phyloP scores from a whole-genome alignment of 495 filamentous ascomycete genomes.

The Lasiosphaeris hirsuta region DNA sequence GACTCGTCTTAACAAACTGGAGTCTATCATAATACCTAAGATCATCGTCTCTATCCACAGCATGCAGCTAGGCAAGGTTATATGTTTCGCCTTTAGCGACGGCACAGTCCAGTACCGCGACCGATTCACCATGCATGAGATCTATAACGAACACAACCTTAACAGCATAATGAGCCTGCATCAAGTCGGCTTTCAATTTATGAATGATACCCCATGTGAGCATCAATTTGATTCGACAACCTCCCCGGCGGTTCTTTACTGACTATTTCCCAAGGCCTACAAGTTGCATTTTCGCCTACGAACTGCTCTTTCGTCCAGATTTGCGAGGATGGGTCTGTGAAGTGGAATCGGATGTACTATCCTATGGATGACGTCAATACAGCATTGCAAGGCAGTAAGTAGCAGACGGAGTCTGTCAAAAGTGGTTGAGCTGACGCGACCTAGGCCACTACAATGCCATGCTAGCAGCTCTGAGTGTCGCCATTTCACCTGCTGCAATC shows the following conservation, averaged over 20 bases:
- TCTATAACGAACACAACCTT: conserved; percentile 59
- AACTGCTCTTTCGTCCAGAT: conserved; percentile 63
- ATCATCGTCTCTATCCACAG: conserved; percentile 64
- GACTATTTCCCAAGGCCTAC: conserved; percentile 46
- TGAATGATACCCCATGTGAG: conserved; percentile 48
- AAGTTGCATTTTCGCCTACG: conserved; percentile 72
- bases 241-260: neutral
- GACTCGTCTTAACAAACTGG: conserved; percentile 60
- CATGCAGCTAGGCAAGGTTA: conserved; percentile 61
- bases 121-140: conserved; percentile 60
- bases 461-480: conserved; percentile 36
- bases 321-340: conserved; percentile 61
- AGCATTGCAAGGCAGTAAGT: conserved; percentile 44
- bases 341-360: conserved; percentile 62
- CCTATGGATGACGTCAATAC: conserved; percentile 37
- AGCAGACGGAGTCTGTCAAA: neutral
- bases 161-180: conserved; percentile 63
- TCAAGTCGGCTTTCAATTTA: conserved; percentile 72
- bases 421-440: neutral
- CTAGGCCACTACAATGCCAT: conserved; percentile 41
- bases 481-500: conserved; percentile 45
- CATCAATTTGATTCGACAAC: neutral
- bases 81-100: conserved; percentile 70
- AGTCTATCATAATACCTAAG: conserved; percentile 61
- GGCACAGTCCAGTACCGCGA: conserved; percentile 76